Evolutionary conservation across 1,284 basidiomycete species (phyloP).

Genomic region (Marasmius tenuissimus): DNA sequence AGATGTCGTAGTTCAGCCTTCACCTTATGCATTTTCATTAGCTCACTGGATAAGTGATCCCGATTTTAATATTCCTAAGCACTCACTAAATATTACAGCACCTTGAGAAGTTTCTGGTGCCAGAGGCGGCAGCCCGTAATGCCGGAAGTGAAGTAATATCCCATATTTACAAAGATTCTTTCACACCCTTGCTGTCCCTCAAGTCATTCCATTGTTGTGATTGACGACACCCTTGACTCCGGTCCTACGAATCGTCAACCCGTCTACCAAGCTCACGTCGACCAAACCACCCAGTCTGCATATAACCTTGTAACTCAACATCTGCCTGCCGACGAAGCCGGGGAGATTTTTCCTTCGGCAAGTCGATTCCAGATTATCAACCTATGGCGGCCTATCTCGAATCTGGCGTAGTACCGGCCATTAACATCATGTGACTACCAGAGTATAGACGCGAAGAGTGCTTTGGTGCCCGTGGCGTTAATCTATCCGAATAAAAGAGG

Average conservation of each 20-base stretch:
- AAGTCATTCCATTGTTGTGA: too few species aligned
- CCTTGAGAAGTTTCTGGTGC: too few species aligned
- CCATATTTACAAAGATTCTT: too few species aligned
- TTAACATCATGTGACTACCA: conserved; percentile 60
- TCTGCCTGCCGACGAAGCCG: conserved; percentile 46
- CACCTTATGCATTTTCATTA: too few species aligned
- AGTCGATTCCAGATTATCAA: conserved; percentile 64
- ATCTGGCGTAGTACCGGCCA: conserved; percentile 51
- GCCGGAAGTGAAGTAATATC: too few species aligned
- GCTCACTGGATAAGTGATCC: too few species aligned
- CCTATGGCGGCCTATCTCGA: conserved; percentile 60
- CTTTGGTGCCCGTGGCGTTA: conserved; percentile 45
- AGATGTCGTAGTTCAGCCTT: too few species aligned
- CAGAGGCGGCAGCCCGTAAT: too few species aligned
- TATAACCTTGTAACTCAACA: conserved; percentile 51
- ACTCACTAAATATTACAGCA: too few species aligned
- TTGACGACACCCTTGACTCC: conserved; percentile 35
- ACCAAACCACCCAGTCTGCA: conserved; percentile 51
- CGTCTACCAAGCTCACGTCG: conserved; percentile 49
- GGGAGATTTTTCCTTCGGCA: conserved; percentile 33
- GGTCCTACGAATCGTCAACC: conserved; percentile 48
- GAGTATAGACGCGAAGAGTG: conserved; percentile 40
- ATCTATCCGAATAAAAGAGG: conserved; percentile 39
- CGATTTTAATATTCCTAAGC: too few species aligned
- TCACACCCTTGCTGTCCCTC: too few species aligned